phyloP scores from a whole-genome alignment of 345 rosid species.

The Noccaea bulbosa region DNA sequence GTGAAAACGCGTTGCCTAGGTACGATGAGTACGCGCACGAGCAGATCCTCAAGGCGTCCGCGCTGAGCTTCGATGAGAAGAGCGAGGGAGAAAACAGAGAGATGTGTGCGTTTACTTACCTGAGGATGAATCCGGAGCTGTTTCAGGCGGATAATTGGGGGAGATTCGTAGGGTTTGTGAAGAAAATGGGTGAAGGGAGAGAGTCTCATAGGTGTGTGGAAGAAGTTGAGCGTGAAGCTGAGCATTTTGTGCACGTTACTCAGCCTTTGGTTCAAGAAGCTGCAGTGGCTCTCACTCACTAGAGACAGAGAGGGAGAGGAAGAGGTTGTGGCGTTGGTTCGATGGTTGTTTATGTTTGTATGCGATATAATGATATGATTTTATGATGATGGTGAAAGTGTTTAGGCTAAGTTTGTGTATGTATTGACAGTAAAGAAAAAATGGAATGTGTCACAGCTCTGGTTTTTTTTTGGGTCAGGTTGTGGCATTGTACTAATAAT shows the following conservation, averaged over 20 bases:
- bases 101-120: constrained; percentile 97
- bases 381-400: constrained; percentile 20
- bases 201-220: constrained; percentile 60
- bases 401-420: constrained; percentile 17
- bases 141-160: constrained; percentile 88
- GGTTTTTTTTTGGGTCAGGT: constrained; percentile 26
- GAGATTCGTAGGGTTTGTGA: constrained; percentile 79
- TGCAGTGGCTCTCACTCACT: constrained; percentile 69
- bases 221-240: constrained; percentile 91
- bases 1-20: constrained; percentile 91
- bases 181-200: constrained; percentile 92
- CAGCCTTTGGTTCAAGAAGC: constrained; percentile 81
- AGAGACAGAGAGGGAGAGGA: constrained; percentile 24
- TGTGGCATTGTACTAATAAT: constrained; percentile 8
- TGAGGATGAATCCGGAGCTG: constrained; percentile 86
- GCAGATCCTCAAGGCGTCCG: constrained; percentile 72
- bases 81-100: constrained; percentile 45
- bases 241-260: constrained; percentile 75
- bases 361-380: constrained; percentile 10
- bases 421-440: constrained; percentile 14
- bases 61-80: constrained; percentile 55
- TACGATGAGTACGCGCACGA: constrained; percentile 75
- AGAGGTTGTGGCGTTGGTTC: constrained; percentile 10
- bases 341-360: constrained; percentile 30
- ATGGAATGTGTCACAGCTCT: constrained; percentile 29